phyloP scores from a whole-genome alignment of 257 asterid genomes.

The Linaria vulgaris region DNA sequence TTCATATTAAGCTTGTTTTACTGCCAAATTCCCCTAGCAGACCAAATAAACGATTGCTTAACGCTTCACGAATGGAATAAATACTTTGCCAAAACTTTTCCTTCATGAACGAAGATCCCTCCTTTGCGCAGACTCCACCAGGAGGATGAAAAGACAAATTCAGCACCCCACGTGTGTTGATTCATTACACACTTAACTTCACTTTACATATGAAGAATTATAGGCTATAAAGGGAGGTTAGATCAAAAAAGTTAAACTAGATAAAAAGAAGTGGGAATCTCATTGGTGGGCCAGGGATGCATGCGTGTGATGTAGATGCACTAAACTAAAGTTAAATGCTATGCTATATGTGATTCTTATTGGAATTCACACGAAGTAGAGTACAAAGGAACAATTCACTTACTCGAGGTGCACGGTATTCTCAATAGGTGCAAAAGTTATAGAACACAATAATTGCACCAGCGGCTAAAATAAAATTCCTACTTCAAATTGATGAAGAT shows the following conservation, averaged over 20 bases:
- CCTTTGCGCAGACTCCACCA: no score
- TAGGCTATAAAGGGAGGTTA: constrained; percentile 6
- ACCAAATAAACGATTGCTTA: background rate
- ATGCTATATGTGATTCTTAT: background rate
- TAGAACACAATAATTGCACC: background rate
- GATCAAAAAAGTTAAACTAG: constrained; percentile 10
- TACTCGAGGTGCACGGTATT: constrained; percentile 37
- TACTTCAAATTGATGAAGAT: no score
- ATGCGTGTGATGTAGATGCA: constrained; percentile 29
- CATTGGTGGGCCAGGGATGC: constrained; percentile 31
- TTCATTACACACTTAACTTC: constrained; percentile 7
- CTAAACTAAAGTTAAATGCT: constrained; percentile 29
- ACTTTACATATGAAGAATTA: background rate
- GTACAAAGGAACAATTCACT: constrained; percentile 24
- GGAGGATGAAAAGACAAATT: background rate
- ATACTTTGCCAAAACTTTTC: background rate
- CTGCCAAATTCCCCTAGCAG: no score
- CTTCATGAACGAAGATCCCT: no score
- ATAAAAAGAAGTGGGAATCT: constrained; percentile 21
- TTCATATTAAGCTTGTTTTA: no score
- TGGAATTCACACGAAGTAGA: constrained; percentile 1
- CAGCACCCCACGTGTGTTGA: constrained; percentile 34
- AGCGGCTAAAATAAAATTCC: no score
- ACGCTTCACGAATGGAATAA: background rate
- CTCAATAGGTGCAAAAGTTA: constrained; percentile 14